Percentiles rank a stretch among this genome's conserved stretches.
Evolutionary conservation across 2,329 filamentous ascomycete genomes (phyloP).

Genomic region (Trichoderma arundinaceum): DNA sequence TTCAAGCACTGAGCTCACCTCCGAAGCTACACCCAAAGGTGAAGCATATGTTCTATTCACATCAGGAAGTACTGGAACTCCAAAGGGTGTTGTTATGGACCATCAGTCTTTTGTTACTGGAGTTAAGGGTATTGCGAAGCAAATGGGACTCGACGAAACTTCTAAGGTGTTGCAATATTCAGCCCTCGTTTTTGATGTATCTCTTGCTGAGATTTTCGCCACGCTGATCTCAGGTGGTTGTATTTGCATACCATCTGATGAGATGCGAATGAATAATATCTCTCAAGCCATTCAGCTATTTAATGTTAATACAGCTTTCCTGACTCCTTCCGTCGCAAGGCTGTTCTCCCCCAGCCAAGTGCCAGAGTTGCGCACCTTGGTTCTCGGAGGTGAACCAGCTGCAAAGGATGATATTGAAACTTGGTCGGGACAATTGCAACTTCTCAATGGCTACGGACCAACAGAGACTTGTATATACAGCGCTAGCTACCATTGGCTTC

Average conservation of each 20-base stretch:
- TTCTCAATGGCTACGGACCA: too few species aligned
- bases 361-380: constrained; percentile 1
- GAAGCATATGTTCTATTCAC: too few species aligned
- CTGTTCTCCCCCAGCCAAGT: not conserved
- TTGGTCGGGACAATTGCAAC: not conserved
- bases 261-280: constrained; percentile 30
- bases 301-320: constrained; percentile 24
- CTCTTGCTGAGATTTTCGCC: constrained; percentile 37
- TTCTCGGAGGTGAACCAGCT: constrained; percentile 10
- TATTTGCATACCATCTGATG: constrained; percentile 35
- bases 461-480: too few species aligned
- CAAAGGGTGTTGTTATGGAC: too few species aligned
- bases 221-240: constrained; percentile 37
- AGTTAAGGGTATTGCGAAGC: too few species aligned
- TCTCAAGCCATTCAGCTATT: constrained; percentile 22
- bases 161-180: not conserved
- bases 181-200: constrained; percentile 31
- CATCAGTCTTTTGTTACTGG: too few species aligned
- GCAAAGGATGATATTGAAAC: not conserved
- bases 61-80: too few species aligned
- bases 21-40: too few species aligned
- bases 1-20: too few species aligned
- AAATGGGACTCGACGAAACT: too few species aligned
- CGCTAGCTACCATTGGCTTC: too few species aligned
- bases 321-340: constrained; percentile 32